phyloP scores from a whole-genome alignment of 1,139 yeast species.

The Kurtzmaniella quercitrusa region DNA sequence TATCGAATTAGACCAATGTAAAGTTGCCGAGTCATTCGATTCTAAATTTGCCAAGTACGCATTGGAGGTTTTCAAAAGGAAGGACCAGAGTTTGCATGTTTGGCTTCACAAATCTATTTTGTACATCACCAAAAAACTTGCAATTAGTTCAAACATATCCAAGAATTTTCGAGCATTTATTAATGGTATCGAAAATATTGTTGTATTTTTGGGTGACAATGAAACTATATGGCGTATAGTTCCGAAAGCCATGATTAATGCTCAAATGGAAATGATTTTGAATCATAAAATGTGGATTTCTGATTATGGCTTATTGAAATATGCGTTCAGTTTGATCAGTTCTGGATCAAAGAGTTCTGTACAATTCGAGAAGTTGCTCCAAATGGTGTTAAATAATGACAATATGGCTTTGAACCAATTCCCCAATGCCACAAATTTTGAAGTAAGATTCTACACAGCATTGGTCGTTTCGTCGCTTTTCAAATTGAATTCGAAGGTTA shows the following conservation, averaged over 20 bases:
- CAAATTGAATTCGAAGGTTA: slow-evolving; percentile 40
- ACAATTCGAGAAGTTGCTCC: slow-evolving; percentile 55
- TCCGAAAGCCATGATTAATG: slow-evolving; percentile 48
- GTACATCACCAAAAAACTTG: slow-evolving; percentile 59
- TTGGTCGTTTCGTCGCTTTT: slow-evolving; percentile 44
- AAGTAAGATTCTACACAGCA: slow-evolving; percentile 38
- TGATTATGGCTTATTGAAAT: slow-evolving; percentile 33
- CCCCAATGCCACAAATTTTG: slow-evolving; percentile 18
- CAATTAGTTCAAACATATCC: slow-evolving; percentile 43
- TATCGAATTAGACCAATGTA: background rate
- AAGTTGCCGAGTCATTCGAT: slow-evolving; percentile 1
- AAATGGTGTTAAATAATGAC: slow-evolving; percentile 56
- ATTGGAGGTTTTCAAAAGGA: slow-evolving; percentile 6
- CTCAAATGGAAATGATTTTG: slow-evolving; percentile 67
- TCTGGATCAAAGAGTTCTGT: slow-evolving; percentile 33
- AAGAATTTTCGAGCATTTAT: slow-evolving; percentile 28
- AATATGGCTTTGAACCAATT: slow-evolving; percentile 25
- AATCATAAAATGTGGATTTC: slow-evolving; percentile 44
- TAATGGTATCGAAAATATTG: slow-evolving; percentile 15
- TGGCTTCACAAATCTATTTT: slow-evolving; percentile 54
- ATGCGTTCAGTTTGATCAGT: slow-evolving; percentile 33
- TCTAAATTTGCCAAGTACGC: slow-evolving; percentile 5
- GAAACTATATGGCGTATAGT: slow-evolving; percentile 39
- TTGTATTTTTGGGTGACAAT: slow-evolving; percentile 11
- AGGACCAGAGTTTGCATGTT: slow-evolving; percentile 3